phyloP scores from a whole-genome alignment of 371 early-diverging fungal species.

The Mycotypha africana region DNA sequence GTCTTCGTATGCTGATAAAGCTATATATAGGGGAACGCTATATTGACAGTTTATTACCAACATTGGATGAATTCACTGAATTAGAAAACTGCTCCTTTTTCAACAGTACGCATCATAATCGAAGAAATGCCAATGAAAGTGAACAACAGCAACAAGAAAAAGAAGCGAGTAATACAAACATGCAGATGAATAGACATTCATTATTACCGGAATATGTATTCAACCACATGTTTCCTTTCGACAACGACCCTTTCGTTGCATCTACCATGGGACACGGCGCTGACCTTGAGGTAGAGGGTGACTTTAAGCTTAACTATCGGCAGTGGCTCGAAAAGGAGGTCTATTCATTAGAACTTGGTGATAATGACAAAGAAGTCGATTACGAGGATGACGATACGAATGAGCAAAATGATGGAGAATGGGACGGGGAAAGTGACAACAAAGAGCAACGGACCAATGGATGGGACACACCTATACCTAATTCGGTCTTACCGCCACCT shows the following conservation, averaged over 20 bases:
- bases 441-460: not conserved
- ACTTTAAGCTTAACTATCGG: slow-evolving; percentile 56
- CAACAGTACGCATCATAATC: slow-evolving; percentile 3
- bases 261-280: too few species aligned
- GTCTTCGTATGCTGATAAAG: slow-evolving; percentile 54
- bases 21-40: slow-evolving; percentile 63
- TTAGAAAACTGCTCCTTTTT: slow-evolving; percentile 3
- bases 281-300: slow-evolving; percentile 37
- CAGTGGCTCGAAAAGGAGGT: slow-evolving; percentile 67
- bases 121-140: not conserved
- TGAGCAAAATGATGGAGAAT: slow-evolving; percentile 6
- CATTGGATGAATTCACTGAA: slow-evolving; percentile 22
- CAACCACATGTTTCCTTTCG: slow-evolving; percentile 13
- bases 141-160: too few species aligned
- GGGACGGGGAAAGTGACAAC: too few species aligned
- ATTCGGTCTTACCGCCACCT: slow-evolving; percentile 4
- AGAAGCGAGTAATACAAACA: slow-evolving; percentile 7
- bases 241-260: too few species aligned
- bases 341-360: slow-evolving; percentile 13
- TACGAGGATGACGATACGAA: slow-evolving; percentile 10
- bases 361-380: too few species aligned
- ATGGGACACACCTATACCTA: slow-evolving; percentile 17
- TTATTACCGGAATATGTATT: slow-evolving; percentile 14
- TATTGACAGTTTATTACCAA: slow-evolving; percentile 38
- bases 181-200: too few species aligned